Evolutionary conservation across 768 basidiomycete genomes (phyloP).

Genomic region (Lepiota venenata): DNA sequence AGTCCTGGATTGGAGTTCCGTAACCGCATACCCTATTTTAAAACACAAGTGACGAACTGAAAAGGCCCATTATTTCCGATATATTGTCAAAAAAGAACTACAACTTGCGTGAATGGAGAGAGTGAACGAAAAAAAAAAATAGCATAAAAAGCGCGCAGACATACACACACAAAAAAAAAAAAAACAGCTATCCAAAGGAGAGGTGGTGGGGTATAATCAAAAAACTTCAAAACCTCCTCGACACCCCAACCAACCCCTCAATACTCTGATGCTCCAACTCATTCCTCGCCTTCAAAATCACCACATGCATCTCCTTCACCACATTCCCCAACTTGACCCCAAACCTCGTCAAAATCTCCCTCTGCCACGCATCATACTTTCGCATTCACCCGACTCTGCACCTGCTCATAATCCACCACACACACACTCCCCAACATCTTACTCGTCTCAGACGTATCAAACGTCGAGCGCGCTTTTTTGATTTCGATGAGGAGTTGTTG

Average conservation of each 20-base stretch:
- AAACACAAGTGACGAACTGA: no score
- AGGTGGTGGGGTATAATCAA: no score
- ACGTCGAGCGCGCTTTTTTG: constrained; percentile 93
- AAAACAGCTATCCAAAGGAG: background rate
- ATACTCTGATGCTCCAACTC: constrained; percentile 97
- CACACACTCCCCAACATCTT: constrained; percentile 85
- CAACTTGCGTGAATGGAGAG: no score
- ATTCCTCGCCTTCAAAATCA: constrained; percentile 89
- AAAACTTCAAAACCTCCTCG: constrained; percentile 44
- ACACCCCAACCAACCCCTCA: constrained; percentile 70
- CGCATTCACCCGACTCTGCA: constrained; percentile 94
- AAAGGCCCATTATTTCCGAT: no score
- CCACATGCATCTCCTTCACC: constrained; percentile 97
- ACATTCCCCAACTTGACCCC: constrained; percentile 89
- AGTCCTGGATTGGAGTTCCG: no score
- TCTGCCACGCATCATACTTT: constrained; percentile 99
- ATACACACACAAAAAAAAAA: background rate
- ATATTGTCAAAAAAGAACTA: no score
- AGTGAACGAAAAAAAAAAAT: no score
- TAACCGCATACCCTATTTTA: no score
- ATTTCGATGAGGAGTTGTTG: constrained; percentile 95
- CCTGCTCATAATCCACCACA: constrained; percentile 96
- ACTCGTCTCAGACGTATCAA: constrained; percentile 94
- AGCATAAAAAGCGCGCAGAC: no score
- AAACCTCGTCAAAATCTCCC: constrained; percentile 89